Percentiles rank a stretch among this genome's conserved stretches.
Evolutionary conservation across 345 rosid species (phyloP).

Genomic region (Eutrema japonicum): DNA sequence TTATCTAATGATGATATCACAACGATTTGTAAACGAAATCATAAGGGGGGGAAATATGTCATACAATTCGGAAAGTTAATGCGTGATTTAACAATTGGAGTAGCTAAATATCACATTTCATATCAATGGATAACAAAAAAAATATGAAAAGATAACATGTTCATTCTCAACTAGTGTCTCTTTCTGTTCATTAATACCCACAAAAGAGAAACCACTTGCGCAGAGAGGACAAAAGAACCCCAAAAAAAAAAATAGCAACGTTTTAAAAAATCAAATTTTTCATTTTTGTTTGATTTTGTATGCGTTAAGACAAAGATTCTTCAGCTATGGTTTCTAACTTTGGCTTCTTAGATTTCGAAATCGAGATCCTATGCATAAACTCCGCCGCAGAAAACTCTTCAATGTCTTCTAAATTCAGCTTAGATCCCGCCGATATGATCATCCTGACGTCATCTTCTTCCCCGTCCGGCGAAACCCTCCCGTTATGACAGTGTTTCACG

Average conservation of each 20-base stretch:
- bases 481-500: slow-evolving; percentile 19
- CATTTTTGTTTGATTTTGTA: slow-evolving; percentile 7
- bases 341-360: slow-evolving; percentile 80
- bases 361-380: slow-evolving; percentile 61
- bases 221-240: neutral
- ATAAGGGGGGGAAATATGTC: neutral
- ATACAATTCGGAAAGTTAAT: neutral
- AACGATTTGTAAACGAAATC: neutral
- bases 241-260: neutral
- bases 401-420: slow-evolving; percentile 60
- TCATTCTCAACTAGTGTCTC: slow-evolving; percentile 34
- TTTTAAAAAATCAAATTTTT: neutral
- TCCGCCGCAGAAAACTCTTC: slow-evolving; percentile 64
- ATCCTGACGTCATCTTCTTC: slow-evolving; percentile 19
- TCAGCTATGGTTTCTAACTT: slow-evolving; percentile 74
- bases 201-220: slow-evolving; percentile 38
- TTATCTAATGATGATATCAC: neutral
- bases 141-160: slow-evolving; percentile 10
- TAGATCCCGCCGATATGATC: slow-evolving; percentile 36
- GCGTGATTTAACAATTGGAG: slow-evolving; percentile 1
- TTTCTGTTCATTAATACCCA: slow-evolving; percentile 40
- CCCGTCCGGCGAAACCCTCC: slow-evolving; percentile 37
- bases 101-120: neutral
- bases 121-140: neutral
- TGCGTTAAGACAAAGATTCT: slow-evolving; percentile 48